Conservation (phyloP, 2,329 filamentous ascomycete species). For the Colletotrichum orchidophilum region DNA sequence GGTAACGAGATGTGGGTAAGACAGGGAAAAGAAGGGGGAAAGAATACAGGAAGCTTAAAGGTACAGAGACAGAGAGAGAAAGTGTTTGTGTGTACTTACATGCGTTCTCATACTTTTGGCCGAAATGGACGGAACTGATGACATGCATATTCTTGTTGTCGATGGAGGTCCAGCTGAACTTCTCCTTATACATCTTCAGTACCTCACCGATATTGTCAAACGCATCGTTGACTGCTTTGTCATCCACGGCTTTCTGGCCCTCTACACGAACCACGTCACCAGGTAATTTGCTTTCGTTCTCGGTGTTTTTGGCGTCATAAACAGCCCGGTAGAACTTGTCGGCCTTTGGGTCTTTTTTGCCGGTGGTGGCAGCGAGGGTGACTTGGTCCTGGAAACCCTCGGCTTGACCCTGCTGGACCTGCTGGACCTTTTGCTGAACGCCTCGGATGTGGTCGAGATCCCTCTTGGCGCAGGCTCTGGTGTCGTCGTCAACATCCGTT, state of each 20-base stretch:
- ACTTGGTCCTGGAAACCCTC: conserved; percentile 24
- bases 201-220: conserved; percentile 61
- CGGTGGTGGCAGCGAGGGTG: conserved; percentile 34
- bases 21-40: background rate
- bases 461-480: conserved; percentile 47
- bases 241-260: conserved; percentile 49
- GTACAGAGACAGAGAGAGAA: background rate
- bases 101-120: conserved; percentile 59
- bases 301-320: conserved; percentile 52
- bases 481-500: conserved; percentile 47
- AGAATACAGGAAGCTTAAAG: background rate
- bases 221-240: conserved; percentile 57
- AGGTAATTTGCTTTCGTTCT: conserved; percentile 50
- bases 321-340: conserved; percentile 51
- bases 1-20: background rate
- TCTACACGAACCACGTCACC: conserved; percentile 54
- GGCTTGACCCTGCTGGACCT: conserved; percentile 41
- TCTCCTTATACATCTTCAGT: conserved; percentile 58
- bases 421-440: conserved; percentile 41
- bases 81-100: too few species aligned
- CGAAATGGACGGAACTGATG: conserved; percentile 63
- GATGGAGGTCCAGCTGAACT: conserved; percentile 61
- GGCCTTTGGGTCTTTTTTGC: conserved; percentile 36
- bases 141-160: conserved; percentile 61
- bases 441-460: conserved; percentile 50